Conservation (phyloP, 441 rosid genomes). For the Kokia cookei region DNA sequence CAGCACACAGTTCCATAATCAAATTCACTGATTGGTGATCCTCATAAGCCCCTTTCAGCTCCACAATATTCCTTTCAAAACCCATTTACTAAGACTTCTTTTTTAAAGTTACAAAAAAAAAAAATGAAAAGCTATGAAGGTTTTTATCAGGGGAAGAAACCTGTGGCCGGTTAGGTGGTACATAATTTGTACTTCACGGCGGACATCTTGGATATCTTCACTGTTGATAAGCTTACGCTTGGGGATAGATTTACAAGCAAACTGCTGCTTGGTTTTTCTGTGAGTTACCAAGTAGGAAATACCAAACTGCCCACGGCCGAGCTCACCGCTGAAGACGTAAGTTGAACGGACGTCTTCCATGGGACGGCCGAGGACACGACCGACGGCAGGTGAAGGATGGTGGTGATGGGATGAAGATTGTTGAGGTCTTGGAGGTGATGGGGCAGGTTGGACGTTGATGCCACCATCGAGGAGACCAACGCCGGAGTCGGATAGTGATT, state of each 20-base stretch:
- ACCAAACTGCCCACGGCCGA: constrained; percentile 76
- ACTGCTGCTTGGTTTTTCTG: constrained; percentile 42
- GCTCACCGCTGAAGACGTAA: constrained; percentile 59
- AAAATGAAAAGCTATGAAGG: background rate
- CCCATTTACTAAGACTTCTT: background rate
- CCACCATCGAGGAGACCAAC: background rate
- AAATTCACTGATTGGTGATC: constrained; percentile 61
- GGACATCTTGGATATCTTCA: constrained; percentile 65
- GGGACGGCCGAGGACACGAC: constrained; percentile 61
- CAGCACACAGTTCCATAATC: constrained; percentile 62
- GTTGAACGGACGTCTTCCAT: constrained; percentile 51
- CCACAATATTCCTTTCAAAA: constrained; percentile 53
- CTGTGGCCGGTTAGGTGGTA: constrained; percentile 71
- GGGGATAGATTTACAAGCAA: constrained; percentile 73
- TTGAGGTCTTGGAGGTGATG: constrained; percentile 17
- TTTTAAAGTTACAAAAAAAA: background rate
- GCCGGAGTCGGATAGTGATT: constrained; percentile 1
- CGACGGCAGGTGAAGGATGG: constrained; percentile 16
- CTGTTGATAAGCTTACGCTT: constrained; percentile 48
- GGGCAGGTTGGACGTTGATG: constrained; percentile 19
- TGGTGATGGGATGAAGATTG: background rate
- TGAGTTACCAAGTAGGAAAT: constrained; percentile 61
- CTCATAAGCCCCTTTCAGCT: constrained; percentile 62
- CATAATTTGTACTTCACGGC: constrained; percentile 81
- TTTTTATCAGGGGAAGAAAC: constrained; percentile 14